Conservation (phyloP, 164 flowering plant genomes). For the Vitis rupestris region DNA sequence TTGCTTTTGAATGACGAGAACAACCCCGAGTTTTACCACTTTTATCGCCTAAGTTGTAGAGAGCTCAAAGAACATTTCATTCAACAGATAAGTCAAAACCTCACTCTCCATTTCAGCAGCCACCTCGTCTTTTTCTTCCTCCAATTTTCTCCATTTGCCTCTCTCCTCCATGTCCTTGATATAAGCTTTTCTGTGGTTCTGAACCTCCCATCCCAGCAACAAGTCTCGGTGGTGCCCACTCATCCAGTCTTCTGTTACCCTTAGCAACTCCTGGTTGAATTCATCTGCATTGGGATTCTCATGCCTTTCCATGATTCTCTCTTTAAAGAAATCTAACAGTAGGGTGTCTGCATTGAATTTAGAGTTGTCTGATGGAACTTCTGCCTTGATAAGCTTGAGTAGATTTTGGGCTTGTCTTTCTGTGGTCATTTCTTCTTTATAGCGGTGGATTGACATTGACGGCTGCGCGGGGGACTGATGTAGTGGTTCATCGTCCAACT, state of each 20-base stretch:
- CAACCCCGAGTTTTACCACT: too few species aligned
- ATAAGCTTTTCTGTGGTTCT: conserved; percentile 32
- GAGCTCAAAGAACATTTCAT: conserved; percentile 49
- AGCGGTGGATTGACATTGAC: conserved; percentile 3
- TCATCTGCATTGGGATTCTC: not conserved
- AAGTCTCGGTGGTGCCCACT: conserved; percentile 22
- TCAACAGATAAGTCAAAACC: conserved; percentile 39
- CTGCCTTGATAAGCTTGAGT: conserved; percentile 31
- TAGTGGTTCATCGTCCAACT: conserved; percentile 22
- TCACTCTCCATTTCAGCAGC: conserved; percentile 39
- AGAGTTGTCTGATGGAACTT: conserved; percentile 4
- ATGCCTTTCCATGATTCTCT: conserved; percentile 20
- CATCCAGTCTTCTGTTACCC: conserved; percentile 49
- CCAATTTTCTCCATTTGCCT: conserved; percentile 38
- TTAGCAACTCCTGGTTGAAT: conserved; percentile 17
- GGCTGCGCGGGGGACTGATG: conserved; percentile 8
- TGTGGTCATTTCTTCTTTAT: not conserved
- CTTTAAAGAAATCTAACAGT: conserved; percentile 50
- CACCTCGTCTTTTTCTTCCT: conserved; percentile 40
- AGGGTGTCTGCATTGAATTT: conserved; percentile 24
- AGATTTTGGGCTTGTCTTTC: conserved; percentile 27
- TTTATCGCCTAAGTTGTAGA: not conserved
- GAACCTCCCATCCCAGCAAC: conserved; percentile 38
- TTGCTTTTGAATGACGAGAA: too few species aligned
- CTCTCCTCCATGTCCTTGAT: conserved; percentile 51